Base-by-base conservation (phyloP, 2,329 filamentous ascomycete genomes). In the Colletotrichum sp. region DNA sequence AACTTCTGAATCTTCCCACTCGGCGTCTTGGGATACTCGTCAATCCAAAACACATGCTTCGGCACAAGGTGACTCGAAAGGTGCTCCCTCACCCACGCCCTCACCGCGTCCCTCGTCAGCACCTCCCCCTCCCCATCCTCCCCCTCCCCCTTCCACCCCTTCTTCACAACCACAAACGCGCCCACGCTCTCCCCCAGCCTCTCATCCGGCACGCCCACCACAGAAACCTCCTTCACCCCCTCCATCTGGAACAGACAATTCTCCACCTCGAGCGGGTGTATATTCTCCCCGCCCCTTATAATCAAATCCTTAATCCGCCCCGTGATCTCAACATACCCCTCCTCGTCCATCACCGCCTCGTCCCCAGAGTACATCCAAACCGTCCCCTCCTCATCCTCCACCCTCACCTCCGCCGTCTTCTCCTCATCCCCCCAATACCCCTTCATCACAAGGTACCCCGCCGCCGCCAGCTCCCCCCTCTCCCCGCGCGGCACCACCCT, bases 1-100 rank as follows among this genome's bases (percentile, higher is more conserved):
- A 94, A 98, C 87, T 99, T 98, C 86, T 98, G 95, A 72, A 99
- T 96, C 91, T 99, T 99, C 28, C 96, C 96, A 83, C 95, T 98
- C 8, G 96, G 95, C 44, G 97, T 99, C 90, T 98, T 98, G 24
- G 96, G 96, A 83, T 95, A 98, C n/a, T 92, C 91, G 1, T 93
- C 89, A 0, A 95, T 89, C 90, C 95, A 98, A 82, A 98, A 98
- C n/a, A 99, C 90, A 82, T 96, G 92, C 84, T 95, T 97, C 0
- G 96, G 96, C 68, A 95, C 95, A 82, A 98, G 91, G 84, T 96
- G 95, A 78, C 91, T 92, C 34, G 90, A 91, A 77, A 99, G 84
- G 66, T 89, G 91, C 72, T 88, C 86, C 64, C 90, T 86, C 4
- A 98, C 95, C 95, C 95, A 98, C 1, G 85, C 84, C 80, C 92